A percentile compares a stretch with the other conserved stretches of the same genome.
phyloP scores from a whole-genome alignment of 225 moss, liverwort and hornwort species.

The Asterella californica region DNA sequence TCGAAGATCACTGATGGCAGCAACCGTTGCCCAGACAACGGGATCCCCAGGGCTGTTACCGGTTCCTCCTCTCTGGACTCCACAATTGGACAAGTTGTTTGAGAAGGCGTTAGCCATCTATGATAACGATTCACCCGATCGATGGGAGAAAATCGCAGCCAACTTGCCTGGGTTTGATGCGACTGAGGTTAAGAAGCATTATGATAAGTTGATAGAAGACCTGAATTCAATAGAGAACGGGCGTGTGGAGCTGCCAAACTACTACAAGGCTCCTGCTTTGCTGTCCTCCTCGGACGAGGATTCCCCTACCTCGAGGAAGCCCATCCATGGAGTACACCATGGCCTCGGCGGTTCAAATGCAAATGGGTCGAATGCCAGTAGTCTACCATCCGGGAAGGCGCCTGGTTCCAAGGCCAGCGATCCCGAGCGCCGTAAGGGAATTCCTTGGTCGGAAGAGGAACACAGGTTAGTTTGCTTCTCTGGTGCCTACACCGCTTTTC shows the following conservation, averaged over 20 bases:
- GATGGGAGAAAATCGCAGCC: conserved; percentile 73
- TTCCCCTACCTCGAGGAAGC: conserved; percentile 50
- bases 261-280: conserved; percentile 48
- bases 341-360: conserved; percentile 45
- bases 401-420: conserved; percentile 41
- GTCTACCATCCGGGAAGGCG: conserved; percentile 20
- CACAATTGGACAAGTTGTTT: conserved; percentile 76
- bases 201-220: conserved; percentile 66
- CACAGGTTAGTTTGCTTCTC: conserved; percentile 53
- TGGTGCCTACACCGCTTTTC: background rate
- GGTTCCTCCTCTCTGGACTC: conserved; percentile 48
- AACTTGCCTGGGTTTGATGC: conserved; percentile 61
- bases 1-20: conserved; percentile 14
- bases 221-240: conserved; percentile 70
- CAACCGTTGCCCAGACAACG: conserved; percentile 14
- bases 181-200: conserved; percentile 70
- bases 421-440: conserved; percentile 85
- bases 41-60: conserved; percentile 7
- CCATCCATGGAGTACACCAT: conserved; percentile 43
- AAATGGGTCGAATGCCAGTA: conserved; percentile 5
- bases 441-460: conserved; percentile 92
- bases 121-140: conserved; percentile 52
- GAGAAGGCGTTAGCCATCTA: conserved; percentile 69
- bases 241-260: conserved; percentile 68
- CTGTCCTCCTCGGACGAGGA: conserved; percentile 52